Evolutionary conservation across 2,329 filamentous ascomycete genomes (phyloP).

Genomic region (Penicillium sp.): DNA sequence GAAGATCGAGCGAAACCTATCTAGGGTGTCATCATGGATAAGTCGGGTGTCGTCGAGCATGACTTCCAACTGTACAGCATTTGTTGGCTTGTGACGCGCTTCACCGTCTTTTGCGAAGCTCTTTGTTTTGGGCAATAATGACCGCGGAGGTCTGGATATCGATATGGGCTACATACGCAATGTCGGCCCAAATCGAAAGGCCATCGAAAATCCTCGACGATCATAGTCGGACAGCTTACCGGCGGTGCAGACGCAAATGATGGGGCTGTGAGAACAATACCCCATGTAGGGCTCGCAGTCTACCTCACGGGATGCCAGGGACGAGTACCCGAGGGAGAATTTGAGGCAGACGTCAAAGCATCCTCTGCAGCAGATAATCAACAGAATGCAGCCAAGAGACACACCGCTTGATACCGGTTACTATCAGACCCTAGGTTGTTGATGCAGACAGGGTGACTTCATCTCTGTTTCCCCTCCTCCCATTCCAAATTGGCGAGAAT

Average conservation of each 20-base stretch:
- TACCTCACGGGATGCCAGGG: conserved; percentile 1
- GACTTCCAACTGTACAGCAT: neutral
- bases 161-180: conserved; percentile 17
- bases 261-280: conserved; percentile 8
- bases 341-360: conserved; percentile 1
- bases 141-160: conserved; percentile 15
- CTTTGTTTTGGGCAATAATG: conserved; percentile 11
- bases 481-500: conserved; percentile 7
- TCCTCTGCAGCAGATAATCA: conserved; percentile 4
- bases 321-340: neutral
- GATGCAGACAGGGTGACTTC: conserved; percentile 5
- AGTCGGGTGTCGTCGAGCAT: conserved; percentile 3
- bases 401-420: conserved; percentile 16
- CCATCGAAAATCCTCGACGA: conserved; percentile 7
- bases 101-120: conserved; percentile 21
- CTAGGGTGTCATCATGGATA: neutral
- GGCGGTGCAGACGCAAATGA: conserved; percentile 19
- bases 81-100: conserved; percentile 10
- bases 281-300: conserved; percentile 5
- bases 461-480: conserved; percentile 1
- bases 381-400: conserved; percentile 18
- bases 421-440: neutral
- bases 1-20: neutral
- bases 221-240: conserved; percentile 10
- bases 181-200: conserved; percentile 12